Percentiles rank a stretch among this genome's conserved stretches.
These are phyloP conservation scores for Phaeosphaeria sp. DNA, from an alignment of 2,329 filamentous ascomycete species.

Conservation along the genomic window DNA sequence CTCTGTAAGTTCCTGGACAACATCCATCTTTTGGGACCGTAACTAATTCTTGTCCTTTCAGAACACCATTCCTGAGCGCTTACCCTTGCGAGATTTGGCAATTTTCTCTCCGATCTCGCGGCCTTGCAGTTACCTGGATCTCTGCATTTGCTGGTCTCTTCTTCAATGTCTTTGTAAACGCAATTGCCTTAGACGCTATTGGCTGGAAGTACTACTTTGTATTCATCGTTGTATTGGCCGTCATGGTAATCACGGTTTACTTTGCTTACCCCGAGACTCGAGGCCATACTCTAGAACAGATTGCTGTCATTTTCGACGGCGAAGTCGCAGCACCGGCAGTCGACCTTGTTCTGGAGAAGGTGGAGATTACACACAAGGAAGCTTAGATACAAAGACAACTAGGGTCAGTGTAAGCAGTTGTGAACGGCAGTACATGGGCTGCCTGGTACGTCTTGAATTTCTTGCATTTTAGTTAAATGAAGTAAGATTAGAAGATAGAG, in stretches of 20 bases:
- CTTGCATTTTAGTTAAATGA: no score
- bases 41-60: neutral
- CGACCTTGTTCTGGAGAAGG: neutral
- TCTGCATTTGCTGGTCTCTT: conserved; percentile 54
- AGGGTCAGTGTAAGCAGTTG: no score
- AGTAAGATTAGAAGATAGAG: no score
- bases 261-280: conserved; percentile 72
- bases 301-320: conserved; percentile 74
- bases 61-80: neutral
- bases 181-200: conserved; percentile 48
- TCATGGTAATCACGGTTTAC: conserved; percentile 65
- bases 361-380: neutral
- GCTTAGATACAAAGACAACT: no score
- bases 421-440: no score
- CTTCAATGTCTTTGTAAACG: conserved; percentile 5
- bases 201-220: conserved; percentile 26
- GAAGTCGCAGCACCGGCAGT: conserved; percentile 55
- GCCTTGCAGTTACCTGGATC: neutral
- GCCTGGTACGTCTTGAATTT: no score
- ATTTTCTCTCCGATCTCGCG: neutral
- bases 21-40: no score
- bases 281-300: conserved; percentile 73
- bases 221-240: conserved; percentile 53
- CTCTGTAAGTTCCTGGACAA: conserved; percentile 31
- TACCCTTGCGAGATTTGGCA: neutral